Evolutionary conservation across 495 filamentous ascomycete genomes (phyloP).

Genomic region (Podospora pseudocomata): DNA sequence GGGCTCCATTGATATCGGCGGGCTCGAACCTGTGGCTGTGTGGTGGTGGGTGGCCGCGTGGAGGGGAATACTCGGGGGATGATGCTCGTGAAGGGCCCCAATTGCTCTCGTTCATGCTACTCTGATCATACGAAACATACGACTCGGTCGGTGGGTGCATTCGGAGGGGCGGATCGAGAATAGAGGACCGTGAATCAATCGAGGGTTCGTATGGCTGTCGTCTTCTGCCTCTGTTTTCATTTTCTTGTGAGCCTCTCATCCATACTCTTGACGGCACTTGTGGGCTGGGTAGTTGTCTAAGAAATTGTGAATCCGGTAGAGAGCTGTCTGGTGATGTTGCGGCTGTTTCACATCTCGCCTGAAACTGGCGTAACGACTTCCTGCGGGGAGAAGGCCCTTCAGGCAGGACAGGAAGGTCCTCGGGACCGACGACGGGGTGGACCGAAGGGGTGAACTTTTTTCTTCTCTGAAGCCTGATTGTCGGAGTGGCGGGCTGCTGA

Average conservation of each 20-base stretch:
- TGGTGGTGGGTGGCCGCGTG: constrained; percentile 56
- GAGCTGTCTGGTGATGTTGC: not conserved
- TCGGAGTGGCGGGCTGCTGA: constrained; percentile 11
- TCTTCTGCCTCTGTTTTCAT: constrained; percentile 34
- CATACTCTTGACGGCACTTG: constrained; percentile 11
- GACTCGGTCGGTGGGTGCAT: constrained; percentile 45
- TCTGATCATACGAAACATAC: constrained; percentile 40
- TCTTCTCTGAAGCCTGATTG: constrained; percentile 48
- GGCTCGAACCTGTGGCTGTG: constrained; percentile 74
- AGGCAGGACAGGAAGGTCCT: constrained; percentile 40
- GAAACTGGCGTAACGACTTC: constrained; percentile 27
- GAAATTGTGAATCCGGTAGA: not conserved
- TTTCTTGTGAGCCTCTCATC: constrained; percentile 37
- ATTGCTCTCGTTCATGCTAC: constrained; percentile 44
- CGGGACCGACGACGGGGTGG: not conserved
- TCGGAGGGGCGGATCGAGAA: constrained; percentile 41
- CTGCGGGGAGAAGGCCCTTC: constrained; percentile 46
- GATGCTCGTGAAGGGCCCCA: constrained; percentile 63
- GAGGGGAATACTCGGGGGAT: constrained; percentile 53
- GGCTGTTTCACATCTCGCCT: constrained; percentile 25
- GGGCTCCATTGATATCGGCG: constrained; percentile 80
- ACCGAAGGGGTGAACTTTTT: constrained; percentile 15
- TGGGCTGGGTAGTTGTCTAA: not conserved
- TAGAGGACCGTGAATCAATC: constrained; percentile 40
- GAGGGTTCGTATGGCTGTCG: constrained; percentile 49